Evolutionary conservation across 257 asterid species (phyloP), one percentile per base, ranked within the genome.

Genomic region (Catharanthus roseus): DNA sequence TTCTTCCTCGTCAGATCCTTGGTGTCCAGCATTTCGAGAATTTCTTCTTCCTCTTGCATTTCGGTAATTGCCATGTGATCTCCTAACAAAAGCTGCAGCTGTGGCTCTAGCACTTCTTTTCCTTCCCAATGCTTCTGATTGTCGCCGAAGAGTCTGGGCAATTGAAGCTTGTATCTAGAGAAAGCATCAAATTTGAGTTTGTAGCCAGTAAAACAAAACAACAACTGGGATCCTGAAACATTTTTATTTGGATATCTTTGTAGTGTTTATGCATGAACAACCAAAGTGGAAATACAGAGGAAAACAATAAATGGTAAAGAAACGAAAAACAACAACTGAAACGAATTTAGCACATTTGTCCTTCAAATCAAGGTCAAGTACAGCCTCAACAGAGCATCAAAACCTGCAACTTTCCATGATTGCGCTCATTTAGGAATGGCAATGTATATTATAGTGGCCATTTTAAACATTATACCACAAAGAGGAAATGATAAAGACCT

Each of bases 91-190:
- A 72, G 90, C 74, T 21, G 88, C 69, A 75, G 90, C 83, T 41
- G 90, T 77, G 55, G 82, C 76, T 75, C 89, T 87, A 61, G 88
- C 82, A 38, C 89, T 80, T 76, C 92, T 86, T 78, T 91, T 95
- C 78, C 86, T 91, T 74, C 99, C 99, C 68, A 89, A 79, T 81
- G 97, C 99, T 84, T 93, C 97, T 29, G 96, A 76, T 82, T 93
- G 99, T 65, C 99, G 91, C 67, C 84, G 90, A 68, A 85, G 82
- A 57, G 97, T 95, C 84, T 88, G 91, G 58, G 96, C 93, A 78
- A 95, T 89, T 51, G 89, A 89, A 82, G 85, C 99, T 87, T 95
- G 99, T 80, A 95, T 89, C 99, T 91, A 41, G 51, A 58, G 41
- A n/a, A 60, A 65, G 9, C 15, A 58, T 65, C 29, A 42, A 75